Percentiles rank a stretch among this genome's conserved stretches.
phyloP scores from a whole-genome alignment of 1,284 basidiomycete genomes.

The Megacollybia platyphylla region DNA sequence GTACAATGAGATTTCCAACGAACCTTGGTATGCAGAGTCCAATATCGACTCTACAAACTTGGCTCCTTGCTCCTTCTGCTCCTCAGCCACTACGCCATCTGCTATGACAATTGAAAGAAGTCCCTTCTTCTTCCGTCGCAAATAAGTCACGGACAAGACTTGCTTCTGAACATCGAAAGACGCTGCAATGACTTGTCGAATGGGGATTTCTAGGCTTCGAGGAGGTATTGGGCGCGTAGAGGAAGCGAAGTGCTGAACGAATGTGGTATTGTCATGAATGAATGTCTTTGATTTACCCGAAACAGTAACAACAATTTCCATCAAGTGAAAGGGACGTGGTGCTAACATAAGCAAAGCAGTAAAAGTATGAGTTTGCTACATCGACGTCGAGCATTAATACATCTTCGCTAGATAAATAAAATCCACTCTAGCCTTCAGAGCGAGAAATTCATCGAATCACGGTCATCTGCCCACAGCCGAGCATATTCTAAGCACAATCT shows the following conservation, averaged over 20 bases:
- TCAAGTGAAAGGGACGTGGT: too few relatives aligned
- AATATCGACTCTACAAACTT: not conserved
- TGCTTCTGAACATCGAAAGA: conserved; percentile 20
- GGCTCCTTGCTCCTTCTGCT: not conserved
- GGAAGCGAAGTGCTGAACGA: too few relatives aligned
- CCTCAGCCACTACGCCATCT: not conserved
- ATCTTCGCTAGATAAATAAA: too few relatives aligned
- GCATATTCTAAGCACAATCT: conserved; percentile 85
- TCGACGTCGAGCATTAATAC: too few relatives aligned
- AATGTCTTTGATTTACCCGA: too few relatives aligned
- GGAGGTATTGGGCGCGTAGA: too few relatives aligned
- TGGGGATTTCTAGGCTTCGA: conserved; percentile 16
- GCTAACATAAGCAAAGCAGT: too few relatives aligned
- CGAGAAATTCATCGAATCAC: conserved; percentile 52
- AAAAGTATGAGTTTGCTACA: too few relatives aligned
- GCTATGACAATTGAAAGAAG: not conserved
- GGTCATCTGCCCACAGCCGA: conserved; percentile 71
- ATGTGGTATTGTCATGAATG: too few relatives aligned
- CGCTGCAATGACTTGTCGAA: conserved; percentile 40
- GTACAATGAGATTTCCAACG: conserved; percentile 3
- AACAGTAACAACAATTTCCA: too few relatives aligned
- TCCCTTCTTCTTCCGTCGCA: conserved; percentile 26
- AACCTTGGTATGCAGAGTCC: conserved; percentile 5
- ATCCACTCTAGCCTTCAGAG: conserved; percentile 10
- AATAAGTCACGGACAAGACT: conserved; percentile 30